Conservation (phyloP, 306 rosid species). For the Cucurbita pepo region DNA sequence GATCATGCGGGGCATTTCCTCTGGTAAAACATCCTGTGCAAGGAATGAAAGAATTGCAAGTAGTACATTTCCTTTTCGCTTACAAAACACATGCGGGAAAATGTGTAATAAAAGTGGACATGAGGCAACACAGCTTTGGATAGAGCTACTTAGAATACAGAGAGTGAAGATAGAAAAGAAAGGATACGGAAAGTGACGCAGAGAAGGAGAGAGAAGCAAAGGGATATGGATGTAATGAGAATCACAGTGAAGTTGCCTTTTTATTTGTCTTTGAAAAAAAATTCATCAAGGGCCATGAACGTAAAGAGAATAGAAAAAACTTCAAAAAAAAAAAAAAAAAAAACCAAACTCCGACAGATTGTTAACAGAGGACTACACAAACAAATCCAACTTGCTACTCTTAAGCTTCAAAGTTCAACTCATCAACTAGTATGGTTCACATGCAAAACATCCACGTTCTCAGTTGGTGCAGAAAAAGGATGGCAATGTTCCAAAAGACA, state of each 20-base stretch:
- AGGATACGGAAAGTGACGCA: neutral
- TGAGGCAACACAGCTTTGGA: neutral
- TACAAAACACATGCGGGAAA: too few species aligned
- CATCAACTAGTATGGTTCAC: neutral
- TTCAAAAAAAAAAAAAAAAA: neutral
- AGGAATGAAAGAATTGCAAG: neutral
- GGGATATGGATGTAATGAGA: neutral
- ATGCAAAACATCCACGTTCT: neutral
- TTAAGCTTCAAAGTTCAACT: neutral
- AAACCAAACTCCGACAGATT: neutral
- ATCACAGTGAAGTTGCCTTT: neutral
- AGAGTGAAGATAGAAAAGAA: neutral
- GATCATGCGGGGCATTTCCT: conserved; percentile 70
- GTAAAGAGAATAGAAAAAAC: neutral
- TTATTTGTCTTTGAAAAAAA: neutral
- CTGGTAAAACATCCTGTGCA: conserved; percentile 57
- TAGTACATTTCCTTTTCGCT: neutral
- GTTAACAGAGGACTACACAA: neutral
- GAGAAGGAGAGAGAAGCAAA: neutral
- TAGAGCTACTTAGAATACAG: neutral
- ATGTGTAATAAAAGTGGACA: neutral
- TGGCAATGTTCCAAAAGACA: neutral
- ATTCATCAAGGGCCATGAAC: neutral
- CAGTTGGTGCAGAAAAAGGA: neutral
- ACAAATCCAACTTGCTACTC: neutral